Evolutionary conservation across 2,329 filamentous ascomycete genomes (phyloP).

Genomic region (Pseudocercospora ulei): DNA sequence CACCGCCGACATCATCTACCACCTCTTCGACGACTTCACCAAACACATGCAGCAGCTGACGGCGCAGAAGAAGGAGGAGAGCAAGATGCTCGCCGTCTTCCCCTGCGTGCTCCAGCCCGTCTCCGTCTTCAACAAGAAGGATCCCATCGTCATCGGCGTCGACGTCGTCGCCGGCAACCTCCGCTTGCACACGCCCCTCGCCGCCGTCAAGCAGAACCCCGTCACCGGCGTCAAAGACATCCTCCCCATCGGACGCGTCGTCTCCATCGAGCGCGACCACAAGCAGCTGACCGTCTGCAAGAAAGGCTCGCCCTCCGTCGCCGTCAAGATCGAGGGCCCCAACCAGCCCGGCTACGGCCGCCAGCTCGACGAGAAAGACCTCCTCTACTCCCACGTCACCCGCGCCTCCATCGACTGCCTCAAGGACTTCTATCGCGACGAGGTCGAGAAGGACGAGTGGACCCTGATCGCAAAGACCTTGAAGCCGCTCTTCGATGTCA

Average conservation of each 20-base stretch:
- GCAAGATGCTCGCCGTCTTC: constrained; percentile 91
- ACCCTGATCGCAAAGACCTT: constrained; percentile 76
- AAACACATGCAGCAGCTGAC: constrained; percentile 81
- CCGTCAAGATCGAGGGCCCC: constrained; percentile 89
- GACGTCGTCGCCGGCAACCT: constrained; percentile 89
- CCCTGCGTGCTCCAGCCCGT: constrained; percentile 84
- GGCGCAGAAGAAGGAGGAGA: constrained; percentile 91
- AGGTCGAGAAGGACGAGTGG: constrained; percentile 91
- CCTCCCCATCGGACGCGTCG: constrained; percentile 80
- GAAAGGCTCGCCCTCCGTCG: constrained; percentile 92
- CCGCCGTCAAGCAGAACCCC: constrained; percentile 71
- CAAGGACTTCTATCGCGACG: constrained; percentile 86
- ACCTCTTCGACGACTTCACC: constrained; percentile 92
- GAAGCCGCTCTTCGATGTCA: constrained; percentile 79
- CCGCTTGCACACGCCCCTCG: constrained; percentile 78
- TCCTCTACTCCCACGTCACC: constrained; percentile 77
- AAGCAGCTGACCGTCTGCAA: constrained; percentile 89
- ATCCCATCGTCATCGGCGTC: constrained; percentile 87
- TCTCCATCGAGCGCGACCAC: constrained; percentile 93
- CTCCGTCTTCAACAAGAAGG: constrained; percentile 96
- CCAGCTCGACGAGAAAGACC: constrained; percentile 85
- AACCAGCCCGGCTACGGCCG: constrained; percentile 92
- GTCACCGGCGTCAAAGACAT: constrained; percentile 75
- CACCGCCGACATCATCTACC: constrained; percentile 97
- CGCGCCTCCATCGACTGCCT: constrained; percentile 83